A percentile compares a stretch with the other conserved stretches of the same genome.
phyloP scores from a whole-genome alignment of 2,329 filamentous ascomycete species.

The Cordyceps cateniannulata region DNA sequence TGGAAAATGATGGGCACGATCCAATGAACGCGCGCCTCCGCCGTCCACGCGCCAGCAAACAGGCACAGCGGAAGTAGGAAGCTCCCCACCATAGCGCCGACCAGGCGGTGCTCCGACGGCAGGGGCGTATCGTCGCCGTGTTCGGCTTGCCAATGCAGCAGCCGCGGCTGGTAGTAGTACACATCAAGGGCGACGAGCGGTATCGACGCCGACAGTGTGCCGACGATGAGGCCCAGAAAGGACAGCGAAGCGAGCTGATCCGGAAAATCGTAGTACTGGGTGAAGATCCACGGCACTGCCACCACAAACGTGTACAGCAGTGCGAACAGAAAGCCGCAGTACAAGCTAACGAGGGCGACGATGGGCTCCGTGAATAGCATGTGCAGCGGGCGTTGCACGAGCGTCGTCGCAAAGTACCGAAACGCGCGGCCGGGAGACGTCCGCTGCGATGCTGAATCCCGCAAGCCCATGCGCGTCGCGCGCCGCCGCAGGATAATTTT shows the following conservation, averaged over 20 bases:
- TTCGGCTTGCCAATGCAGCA: slow-evolving; percentile 40
- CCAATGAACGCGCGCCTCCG: slow-evolving; percentile 19
- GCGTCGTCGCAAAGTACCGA: slow-evolving; percentile 30
- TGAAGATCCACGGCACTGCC: slow-evolving; percentile 61
- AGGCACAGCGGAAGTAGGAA: slow-evolving; percentile 56
- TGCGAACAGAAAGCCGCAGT: slow-evolving; percentile 57
- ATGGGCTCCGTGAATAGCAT: slow-evolving; percentile 67
- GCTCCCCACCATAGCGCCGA: slow-evolving; percentile 54
- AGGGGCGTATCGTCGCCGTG: slow-evolving; percentile 36
- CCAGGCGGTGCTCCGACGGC: slow-evolving; percentile 60
- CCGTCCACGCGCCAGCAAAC: slow-evolving; percentile 65
- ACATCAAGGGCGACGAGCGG: slow-evolving; percentile 41
- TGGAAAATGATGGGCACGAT: slow-evolving; percentile 22
- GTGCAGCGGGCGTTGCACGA: slow-evolving; percentile 58
- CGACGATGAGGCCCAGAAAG: slow-evolving; percentile 63
- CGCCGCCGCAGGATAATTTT: slow-evolving; percentile 46
- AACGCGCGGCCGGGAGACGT: slow-evolving; percentile 21
- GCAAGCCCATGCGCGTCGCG: slow-evolving; percentile 31
- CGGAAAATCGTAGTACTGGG: slow-evolving; percentile 51
- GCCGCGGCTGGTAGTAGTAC: slow-evolving; percentile 46
- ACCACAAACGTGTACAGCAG: slow-evolving; percentile 55
- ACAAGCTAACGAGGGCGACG: slow-evolving; percentile 57
- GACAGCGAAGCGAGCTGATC: slow-evolving; percentile 55
- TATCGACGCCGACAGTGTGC: slow-evolving; percentile 48
- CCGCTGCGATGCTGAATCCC: slow-evolving; percentile 21